phyloP scores from a whole-genome alignment of 2,329 filamentous ascomycete species.

The Aspergillus chevalieri region DNA sequence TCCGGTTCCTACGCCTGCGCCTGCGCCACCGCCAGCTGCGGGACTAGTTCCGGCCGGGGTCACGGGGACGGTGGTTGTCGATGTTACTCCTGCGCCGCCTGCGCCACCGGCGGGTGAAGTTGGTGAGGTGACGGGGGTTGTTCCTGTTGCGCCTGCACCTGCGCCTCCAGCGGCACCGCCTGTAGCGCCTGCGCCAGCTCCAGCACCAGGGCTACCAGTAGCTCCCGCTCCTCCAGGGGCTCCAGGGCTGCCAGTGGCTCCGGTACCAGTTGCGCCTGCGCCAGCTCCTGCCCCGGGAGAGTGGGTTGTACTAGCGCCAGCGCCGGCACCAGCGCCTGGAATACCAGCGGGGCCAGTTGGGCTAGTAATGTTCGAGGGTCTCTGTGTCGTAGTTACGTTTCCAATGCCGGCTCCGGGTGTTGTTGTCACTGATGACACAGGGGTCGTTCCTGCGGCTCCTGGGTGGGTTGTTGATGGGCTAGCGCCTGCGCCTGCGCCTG shows the following conservation, averaged over 20 bases:
- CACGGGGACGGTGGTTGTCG: neutral
- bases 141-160: neutral
- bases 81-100: neutral
- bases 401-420: neutral
- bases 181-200: no score
- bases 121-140: neutral
- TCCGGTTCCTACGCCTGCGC: neutral
- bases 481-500: neutral
- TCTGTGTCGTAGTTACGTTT: neutral
- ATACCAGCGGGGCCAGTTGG: neutral
- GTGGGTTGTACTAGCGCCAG: neutral
- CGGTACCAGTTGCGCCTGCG: neutral
- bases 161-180: neutral
- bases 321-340: neutral
- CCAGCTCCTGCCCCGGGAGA: neutral
- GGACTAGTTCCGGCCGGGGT: no score
- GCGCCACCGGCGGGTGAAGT: neutral
- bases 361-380: neutral
- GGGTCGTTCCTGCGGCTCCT: neutral
- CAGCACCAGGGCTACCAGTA: neutral
- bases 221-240: neutral
- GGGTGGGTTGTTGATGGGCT: neutral
- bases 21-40: neutral
- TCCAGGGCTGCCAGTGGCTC: neutral
- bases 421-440: neutral